phyloP scores from a whole-genome alignment of 192 early-diverging fungal genomes.

The Coemansia sp. region DNA sequence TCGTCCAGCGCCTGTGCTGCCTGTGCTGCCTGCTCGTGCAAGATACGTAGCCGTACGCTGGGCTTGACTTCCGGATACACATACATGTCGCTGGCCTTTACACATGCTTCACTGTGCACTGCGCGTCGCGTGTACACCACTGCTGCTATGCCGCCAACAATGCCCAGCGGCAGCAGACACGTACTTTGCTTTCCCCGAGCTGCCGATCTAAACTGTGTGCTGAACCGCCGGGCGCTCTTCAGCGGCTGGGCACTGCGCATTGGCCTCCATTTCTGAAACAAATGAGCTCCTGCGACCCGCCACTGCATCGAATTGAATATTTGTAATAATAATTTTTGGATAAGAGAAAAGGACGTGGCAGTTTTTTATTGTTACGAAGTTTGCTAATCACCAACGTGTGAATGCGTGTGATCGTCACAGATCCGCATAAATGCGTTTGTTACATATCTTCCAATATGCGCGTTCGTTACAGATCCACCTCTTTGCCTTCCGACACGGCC shows the following conservation, averaged over 20 bases:
- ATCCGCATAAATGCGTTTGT: too few relatives aligned
- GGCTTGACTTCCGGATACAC: conserved; percentile 2
- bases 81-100: neutral
- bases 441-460: too few relatives aligned
- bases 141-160: conserved; percentile 28
- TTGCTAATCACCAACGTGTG: too few relatives aligned
- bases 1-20: conserved; percentile 14
- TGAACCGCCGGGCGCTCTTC: neutral
- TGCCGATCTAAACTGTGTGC: neutral
- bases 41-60: conserved; percentile 32
- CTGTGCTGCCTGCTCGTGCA: conserved; percentile 35
- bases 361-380: too few relatives aligned
- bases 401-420: neutral
- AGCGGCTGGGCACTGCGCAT: neutral
- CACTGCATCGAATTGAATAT: neutral
- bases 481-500: conserved; percentile 59
- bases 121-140: conserved; percentile 13
- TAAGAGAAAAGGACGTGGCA: too few relatives aligned
- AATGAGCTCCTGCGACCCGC: neutral
- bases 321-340: too few relatives aligned
- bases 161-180: conserved; percentile 15
- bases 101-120: conserved; percentile 25
- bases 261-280: neutral
- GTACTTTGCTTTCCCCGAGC: neutral
- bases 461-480: conserved; percentile 22